Evolutionary conservation across 768 basidiomycete species (phyloP).

Genomic region (Russula sp.): DNA sequence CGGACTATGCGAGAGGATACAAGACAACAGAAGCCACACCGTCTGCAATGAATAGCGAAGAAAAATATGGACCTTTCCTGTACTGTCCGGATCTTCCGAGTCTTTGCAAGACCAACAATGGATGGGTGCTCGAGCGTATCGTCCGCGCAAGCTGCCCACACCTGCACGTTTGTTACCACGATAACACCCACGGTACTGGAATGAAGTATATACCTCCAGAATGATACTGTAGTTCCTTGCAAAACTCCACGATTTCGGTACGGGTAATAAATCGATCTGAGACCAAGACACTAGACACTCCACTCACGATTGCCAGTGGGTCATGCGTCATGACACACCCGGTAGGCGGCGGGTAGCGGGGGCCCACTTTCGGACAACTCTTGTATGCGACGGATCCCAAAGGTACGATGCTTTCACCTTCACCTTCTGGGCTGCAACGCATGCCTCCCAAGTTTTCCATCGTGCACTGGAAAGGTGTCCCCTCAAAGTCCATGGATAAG

Average conservation of each 20-base stretch:
- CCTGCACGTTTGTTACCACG: conserved; percentile 34
- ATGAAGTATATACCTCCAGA: conserved; percentile 48
- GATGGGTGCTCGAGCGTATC: conserved; percentile 52
- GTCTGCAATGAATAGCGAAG: conserved; percentile 77
- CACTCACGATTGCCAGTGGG: conserved; percentile 4
- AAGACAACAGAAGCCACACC: conserved; percentile 32
- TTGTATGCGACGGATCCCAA: conserved; percentile 53
- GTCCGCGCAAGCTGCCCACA: conserved; percentile 67
- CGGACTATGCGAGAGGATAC: not conserved
- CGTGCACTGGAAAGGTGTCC: conserved; percentile 50
- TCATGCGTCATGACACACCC: conserved; percentile 35
- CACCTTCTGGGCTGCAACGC: conserved; percentile 57
- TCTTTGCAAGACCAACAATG: conserved; percentile 42
- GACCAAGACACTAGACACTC: not conserved
- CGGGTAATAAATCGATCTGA: conserved; percentile 63
- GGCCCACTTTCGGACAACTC: conserved; percentile 43
- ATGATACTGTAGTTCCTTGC: conserved; percentile 49
- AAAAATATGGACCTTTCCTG: conserved; percentile 49
- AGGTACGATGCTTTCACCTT: conserved; percentile 52
- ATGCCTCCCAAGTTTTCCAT: conserved; percentile 59
- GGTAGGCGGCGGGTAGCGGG: conserved; percentile 54
- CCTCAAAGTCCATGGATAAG: conserved; percentile 67
- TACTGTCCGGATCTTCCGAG: conserved; percentile 32
- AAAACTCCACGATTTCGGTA: conserved; percentile 53
- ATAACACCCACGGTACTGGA: not conserved